Base-by-base conservation (phyloP, 768 basidiomycete species). In the Omphalotus guepiniiformis region DNA sequence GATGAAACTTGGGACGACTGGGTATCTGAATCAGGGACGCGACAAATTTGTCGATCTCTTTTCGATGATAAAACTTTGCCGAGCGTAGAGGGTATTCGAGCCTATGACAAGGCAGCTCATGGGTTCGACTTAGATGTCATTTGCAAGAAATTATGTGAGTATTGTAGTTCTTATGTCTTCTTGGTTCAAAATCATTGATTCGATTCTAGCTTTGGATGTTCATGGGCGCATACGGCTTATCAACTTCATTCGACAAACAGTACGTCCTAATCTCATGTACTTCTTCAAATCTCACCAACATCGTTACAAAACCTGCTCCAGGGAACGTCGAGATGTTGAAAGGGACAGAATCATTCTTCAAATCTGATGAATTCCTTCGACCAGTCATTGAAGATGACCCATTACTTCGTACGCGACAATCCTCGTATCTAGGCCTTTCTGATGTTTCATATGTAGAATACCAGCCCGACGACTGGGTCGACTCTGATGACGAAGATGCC, bases 301-400 rank as follows among this genome's bases (percentile, higher is more conserved):
- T n/a, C n/a, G n/a, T n/a, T n/a, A n/a, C n/a, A 88, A 82, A 78
- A 64, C 67, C 74, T 39, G 63, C 73, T 7, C 63, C 81, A 4
- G 51, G 61, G 6, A 69, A 74, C 34, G 67, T 80, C 12, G 53
- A 59, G n/a, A 58, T 58, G 35, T 56, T 90, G 47, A 75, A 73
- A 25, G 81, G 82, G 18, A 60, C 65, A 0, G 87, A 90, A 60
- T 43, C 72, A 0, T 76, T 91, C 55, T 79, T 94, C 51, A 61
- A 69, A 11, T 79, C 82, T 6, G 94, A 98, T 58, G 79, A 79
- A 47, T 90, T 90, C 58, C 79, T 98, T 18, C 76, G 79, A 32
- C 95, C 95, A 2, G 80, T 78, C 23, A 54, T 96, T 35, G 83
- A 88, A 57, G 86, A 93, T 56, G 95, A 97, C 60, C 87, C 92